A percentile compares a stretch with the other conserved stretches of the same genome.
phyloP scores from a whole-genome alignment of 768 basidiomycete genomes.

The Sarcodon aspratus region DNA sequence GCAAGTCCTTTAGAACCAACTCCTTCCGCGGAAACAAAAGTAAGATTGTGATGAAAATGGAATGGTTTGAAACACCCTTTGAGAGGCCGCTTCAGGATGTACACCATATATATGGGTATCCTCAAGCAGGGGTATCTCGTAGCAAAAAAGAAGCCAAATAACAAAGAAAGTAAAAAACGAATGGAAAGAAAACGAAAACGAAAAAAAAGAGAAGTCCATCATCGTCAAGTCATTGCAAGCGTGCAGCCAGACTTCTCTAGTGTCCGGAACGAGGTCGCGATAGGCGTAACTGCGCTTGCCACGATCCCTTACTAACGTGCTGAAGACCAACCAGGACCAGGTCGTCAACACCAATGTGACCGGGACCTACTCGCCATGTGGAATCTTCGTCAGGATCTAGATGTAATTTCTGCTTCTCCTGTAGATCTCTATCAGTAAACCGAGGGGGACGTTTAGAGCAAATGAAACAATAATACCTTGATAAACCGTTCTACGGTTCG shows the following conservation, averaged over 20 bases:
- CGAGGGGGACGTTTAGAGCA: not conserved
- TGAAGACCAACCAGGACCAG: conserved; percentile 69
- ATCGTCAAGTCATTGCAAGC: too few species aligned
- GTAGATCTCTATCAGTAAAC: conserved; percentile 1
- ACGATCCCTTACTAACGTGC: conserved; percentile 74
- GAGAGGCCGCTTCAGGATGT: not conserved
- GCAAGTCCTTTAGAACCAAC: not conserved
- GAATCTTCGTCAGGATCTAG: conserved; percentile 56
- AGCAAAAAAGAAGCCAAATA: not conserved
- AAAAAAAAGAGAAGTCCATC: not conserved
- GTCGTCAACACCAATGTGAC: conserved; percentile 50
- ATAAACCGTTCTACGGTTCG: conserved; percentile 67
- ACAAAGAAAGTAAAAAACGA: not conserved
- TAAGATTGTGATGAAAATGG: not conserved
- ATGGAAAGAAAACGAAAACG: not conserved
- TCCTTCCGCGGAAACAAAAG: not conserved
- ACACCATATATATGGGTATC: not conserved
- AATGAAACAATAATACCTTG: conserved; percentile 24
- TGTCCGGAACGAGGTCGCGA: conserved; percentile 2
- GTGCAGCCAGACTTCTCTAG: not conserved
- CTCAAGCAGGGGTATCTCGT: not conserved
- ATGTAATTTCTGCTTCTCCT: conserved; percentile 38
- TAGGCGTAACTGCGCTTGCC: conserved; percentile 71
- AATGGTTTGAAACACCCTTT: not conserved
- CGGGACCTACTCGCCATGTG: conserved; percentile 49